Evolutionary conservation across 2,329 filamentous ascomycete species (phyloP).

Genomic region (Xylaria sp.): DNA sequence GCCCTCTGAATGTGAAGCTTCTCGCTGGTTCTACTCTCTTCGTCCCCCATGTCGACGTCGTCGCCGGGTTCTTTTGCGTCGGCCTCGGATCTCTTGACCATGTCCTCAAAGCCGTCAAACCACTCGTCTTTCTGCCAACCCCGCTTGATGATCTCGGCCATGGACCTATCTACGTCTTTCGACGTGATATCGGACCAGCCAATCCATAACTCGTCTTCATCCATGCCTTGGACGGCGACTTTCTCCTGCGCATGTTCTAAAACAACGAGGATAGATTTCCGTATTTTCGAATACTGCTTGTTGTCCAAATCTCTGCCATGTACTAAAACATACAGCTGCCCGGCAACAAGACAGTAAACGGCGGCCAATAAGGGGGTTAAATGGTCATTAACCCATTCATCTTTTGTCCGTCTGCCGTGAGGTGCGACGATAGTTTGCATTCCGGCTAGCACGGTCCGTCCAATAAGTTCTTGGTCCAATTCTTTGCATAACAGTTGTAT

Average conservation of each 20-base stretch:
- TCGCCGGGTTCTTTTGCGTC: slow-evolving; percentile 38
- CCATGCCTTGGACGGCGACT: slow-evolving; percentile 44
- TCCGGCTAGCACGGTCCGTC: slow-evolving; percentile 76
- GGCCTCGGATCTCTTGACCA: slow-evolving; percentile 45
- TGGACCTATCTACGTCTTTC: slow-evolving; percentile 66
- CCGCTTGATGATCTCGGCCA: slow-evolving; percentile 60
- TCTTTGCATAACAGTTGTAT: slow-evolving; percentile 69
- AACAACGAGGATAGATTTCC: slow-evolving; percentile 54
- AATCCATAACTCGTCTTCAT: slow-evolving; percentile 57
- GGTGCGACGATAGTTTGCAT: slow-evolving; percentile 62
- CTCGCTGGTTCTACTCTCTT: slow-evolving; percentile 44
- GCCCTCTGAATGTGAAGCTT: slow-evolving; percentile 54
- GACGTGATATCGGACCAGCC: slow-evolving; percentile 57
- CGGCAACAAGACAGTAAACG: slow-evolving; percentile 64
- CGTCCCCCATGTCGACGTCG: slow-evolving; percentile 44
- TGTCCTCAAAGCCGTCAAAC: slow-evolving; percentile 64
- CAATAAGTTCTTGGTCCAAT: slow-evolving; percentile 64
- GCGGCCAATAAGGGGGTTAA: slow-evolving; percentile 62
- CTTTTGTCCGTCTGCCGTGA: slow-evolving; percentile 50
- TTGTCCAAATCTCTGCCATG: slow-evolving; percentile 47
- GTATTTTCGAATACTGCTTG: slow-evolving; percentile 52
- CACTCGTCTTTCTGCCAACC: slow-evolving; percentile 68
- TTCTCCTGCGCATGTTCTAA: slow-evolving; percentile 50
- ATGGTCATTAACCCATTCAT: slow-evolving; percentile 56
- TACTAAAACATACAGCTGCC: slow-evolving; percentile 52